These are phyloP conservation scores for Starmerella sp. DNA, from an alignment of 805 yeast genomes.

Conservation along the genomic window DNA sequence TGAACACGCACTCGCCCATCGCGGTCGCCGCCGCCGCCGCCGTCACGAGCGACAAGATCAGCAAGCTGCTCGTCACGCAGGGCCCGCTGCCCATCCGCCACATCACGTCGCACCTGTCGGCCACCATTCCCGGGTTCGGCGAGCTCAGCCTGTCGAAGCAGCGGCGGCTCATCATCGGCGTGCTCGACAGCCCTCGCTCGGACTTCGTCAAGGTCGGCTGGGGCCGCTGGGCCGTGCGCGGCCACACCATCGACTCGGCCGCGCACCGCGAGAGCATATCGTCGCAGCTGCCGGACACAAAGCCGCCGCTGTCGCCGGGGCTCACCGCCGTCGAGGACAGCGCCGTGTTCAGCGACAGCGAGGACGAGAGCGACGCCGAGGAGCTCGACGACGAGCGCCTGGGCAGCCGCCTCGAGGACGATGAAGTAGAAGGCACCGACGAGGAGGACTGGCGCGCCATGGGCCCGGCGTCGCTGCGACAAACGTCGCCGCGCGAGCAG, in stretches of 20 bases:
- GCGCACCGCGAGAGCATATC: constrained; percentile 22
- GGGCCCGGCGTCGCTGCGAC: constrained; percentile 56
- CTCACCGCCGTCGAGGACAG: constrained; percentile 20
- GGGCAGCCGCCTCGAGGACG: constrained; percentile 15
- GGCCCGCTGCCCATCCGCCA: constrained; percentile 90
- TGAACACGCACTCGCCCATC: constrained; percentile 65
- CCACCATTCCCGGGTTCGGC: constrained; percentile 69
- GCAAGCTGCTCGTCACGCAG: constrained; percentile 52
- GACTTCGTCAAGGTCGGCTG: constrained; percentile 87
- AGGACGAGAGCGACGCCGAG: constrained; percentile 24
- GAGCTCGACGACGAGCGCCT: constrained; percentile 23
- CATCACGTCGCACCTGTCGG: constrained; percentile 65
- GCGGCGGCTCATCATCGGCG: constrained; percentile 79
- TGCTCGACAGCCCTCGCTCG: constrained; percentile 62
- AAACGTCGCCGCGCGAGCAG: constrained; percentile 34
- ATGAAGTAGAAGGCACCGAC: constrained; percentile 48
- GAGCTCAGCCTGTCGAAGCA: constrained; percentile 75
- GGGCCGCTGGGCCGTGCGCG: constrained; percentile 92
- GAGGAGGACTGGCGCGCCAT: constrained; percentile 95
- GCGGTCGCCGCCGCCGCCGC: constrained; percentile 79
- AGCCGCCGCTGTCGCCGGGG: constrained; percentile 29
- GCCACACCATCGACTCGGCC: constrained; percentile 44
- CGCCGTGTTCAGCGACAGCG: constrained; percentile 22
- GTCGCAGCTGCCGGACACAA: constrained; percentile 21
- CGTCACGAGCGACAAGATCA: constrained; percentile 69